Base-by-base conservation (phyloP, 805 yeast genomes). In the Deakozyma indianensis region DNA sequence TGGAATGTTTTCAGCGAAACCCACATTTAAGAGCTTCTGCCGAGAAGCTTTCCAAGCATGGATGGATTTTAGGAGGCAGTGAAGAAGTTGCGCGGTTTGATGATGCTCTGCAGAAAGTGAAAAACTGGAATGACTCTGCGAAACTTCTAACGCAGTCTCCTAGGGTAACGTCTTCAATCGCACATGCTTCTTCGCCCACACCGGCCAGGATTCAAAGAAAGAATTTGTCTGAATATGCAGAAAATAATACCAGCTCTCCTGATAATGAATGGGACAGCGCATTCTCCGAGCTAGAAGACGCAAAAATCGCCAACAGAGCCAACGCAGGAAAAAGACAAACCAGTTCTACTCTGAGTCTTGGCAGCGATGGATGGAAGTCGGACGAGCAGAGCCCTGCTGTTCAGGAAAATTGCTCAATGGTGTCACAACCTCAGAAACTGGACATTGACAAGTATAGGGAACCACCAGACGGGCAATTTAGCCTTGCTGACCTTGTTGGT, bases 1-100 rank as follows among this genome's bases (percentile, higher is more conserved):
- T 69, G 43, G 75, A 74, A 49, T 85, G 95, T 56, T 80, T 84
- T 52, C 80, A 78, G 51, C 78, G 78, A 54, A 79, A 80, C 51
- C 84, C 90, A 1, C 65, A 64, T 22, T 59, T 73, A 22, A 65
- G 95, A 47, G 63, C 67, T 2, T 63, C 73, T 3, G 90, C 90
- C 0, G 62, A 63, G 25, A 62, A 71, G 29, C 64, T 86, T 22
- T 59, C 75, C 22, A 58, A 67, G 23, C 88, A 82, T 56, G 68
- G 69, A 18, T 84, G 94, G 94, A 53, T 83, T 41, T 45, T n/a
- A 14, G 38, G 38, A 7, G 38, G 38, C 18, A n/a, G 5, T 14
- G 20, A 32, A 32, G 38, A n/a, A 32, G 38, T 32, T 9, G 38
- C 38, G 4, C 7, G 18, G 5, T 32, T 32, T 20, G 38, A 32